These are phyloP conservation scores for Amaranthus cruentus DNA, from an alignment of 148 eudicot genomes.

Conservation along the genomic window DNA sequence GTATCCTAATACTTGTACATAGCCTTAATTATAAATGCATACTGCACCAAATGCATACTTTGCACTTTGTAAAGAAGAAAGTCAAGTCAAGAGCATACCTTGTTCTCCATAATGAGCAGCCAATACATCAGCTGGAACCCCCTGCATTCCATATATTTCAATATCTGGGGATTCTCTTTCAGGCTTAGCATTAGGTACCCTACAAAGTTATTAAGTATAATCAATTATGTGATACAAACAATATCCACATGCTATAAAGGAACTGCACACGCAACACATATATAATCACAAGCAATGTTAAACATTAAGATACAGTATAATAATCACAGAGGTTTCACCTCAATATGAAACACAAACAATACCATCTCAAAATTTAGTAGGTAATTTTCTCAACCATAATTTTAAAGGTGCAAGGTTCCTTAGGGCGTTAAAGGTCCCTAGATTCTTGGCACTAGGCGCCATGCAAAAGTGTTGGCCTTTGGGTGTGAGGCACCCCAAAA, in stretches of 20 bases:
- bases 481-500: no score
- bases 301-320: not conserved
- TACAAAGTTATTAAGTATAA: constrained; percentile 23
- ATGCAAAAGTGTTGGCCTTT: no score
- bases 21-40: not conserved
- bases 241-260: not conserved
- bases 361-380: not conserved
- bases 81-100: constrained; percentile 34
- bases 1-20: not conserved
- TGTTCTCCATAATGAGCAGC: constrained; percentile 85
- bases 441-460: no score
- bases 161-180: constrained; percentile 89
- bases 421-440: no score
- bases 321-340: not conserved
- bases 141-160: constrained; percentile 97
- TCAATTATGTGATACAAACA: not conserved
- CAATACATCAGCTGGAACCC: constrained; percentile 74
- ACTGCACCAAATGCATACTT: not conserved
- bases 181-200: constrained; percentile 96
- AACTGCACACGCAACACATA: not conserved
- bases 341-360: not conserved
- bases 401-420: no score
- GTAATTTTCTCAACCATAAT: no score
- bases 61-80: not conserved
- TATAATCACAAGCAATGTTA: not conserved